phyloP scores from a whole-genome alignment of 768 basidiomycete genomes.

The Suillus subalutaceus region DNA sequence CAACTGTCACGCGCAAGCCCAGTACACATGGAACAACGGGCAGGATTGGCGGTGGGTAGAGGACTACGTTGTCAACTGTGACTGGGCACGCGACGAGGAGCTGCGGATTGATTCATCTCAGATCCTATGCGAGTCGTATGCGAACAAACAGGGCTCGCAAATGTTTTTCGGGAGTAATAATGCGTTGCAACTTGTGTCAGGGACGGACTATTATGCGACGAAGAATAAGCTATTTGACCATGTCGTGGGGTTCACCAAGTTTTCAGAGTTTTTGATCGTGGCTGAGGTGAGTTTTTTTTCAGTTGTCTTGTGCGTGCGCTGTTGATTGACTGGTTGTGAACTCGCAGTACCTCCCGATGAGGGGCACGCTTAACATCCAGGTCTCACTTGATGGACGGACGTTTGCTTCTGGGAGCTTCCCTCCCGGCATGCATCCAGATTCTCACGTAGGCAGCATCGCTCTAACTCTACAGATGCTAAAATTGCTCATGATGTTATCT shows the following conservation, averaged over 20 bases:
- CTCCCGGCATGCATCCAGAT: conserved; percentile 85
- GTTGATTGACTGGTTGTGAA: conserved; percentile 26
- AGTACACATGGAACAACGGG: conserved; percentile 79
- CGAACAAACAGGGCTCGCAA: conserved; percentile 82
- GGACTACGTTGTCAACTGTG: conserved; percentile 86
- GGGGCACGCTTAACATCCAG: conserved; percentile 74
- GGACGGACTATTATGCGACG: conserved; percentile 68
- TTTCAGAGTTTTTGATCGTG: conserved; percentile 94
- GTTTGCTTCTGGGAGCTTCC: conserved; percentile 89
- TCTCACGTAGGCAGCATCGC: conserved; percentile 68
- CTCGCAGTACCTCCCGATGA: conserved; percentile 51
- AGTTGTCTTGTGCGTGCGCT: background rate
- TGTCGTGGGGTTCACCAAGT: conserved; percentile 95
- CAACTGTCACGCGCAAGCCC: conserved; percentile 75
- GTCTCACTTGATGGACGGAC: conserved; percentile 89
- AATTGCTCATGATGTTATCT: background rate
- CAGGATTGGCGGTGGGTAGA: conserved; percentile 77
- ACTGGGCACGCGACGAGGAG: conserved; percentile 84
- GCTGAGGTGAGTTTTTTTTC: conserved; percentile 68
- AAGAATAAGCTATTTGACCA: conserved; percentile 81
- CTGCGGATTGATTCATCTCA: conserved; percentile 82
- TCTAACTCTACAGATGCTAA: background rate
- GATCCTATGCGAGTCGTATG: conserved; percentile 91
- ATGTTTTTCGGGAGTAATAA: conserved; percentile 50
- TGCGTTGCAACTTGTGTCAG: conserved; percentile 79